Conservation (phyloP, 2,329 filamentous ascomycete genomes). For the Pezicula carpinea region DNA sequence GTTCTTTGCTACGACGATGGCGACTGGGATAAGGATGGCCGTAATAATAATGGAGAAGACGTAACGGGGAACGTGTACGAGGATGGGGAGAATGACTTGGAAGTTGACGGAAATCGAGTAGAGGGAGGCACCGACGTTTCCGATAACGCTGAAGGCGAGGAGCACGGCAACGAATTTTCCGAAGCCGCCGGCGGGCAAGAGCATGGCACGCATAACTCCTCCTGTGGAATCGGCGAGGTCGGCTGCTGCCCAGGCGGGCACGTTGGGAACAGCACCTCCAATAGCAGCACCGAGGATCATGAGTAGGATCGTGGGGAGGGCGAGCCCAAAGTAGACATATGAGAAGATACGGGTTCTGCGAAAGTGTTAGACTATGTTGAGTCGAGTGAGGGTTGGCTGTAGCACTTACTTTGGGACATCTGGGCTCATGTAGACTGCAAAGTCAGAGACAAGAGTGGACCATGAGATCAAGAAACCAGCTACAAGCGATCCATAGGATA, state of each 20-base stretch:
- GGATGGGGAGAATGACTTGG: conserved; percentile 54
- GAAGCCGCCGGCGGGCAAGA: conserved; percentile 52
- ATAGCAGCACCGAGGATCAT: conserved; percentile 64
- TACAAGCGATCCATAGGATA: conserved; percentile 56
- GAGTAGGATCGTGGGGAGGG: conserved; percentile 50
- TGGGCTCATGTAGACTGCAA: conserved; percentile 57
- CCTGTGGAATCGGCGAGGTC: conserved; percentile 51
- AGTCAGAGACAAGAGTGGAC: conserved; percentile 53
- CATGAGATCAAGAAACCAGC: conserved; percentile 61
- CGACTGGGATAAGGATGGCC: conserved; percentile 54
- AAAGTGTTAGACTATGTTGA: conserved; percentile 10
- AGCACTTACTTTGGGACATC: conserved; percentile 41
- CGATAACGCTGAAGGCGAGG: conserved; percentile 51
- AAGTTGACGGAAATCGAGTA: conserved; percentile 62
- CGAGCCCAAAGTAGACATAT: conserved; percentile 53
- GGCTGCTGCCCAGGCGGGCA: conserved; percentile 46
- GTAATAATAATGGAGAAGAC: conserved; percentile 54
- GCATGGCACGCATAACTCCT: conserved; percentile 56
- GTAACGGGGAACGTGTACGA: conserved; percentile 51
- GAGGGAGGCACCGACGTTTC: conserved; percentile 54
- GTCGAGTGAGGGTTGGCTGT: not conserved
- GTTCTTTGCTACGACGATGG: conserved; percentile 46
- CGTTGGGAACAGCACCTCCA: conserved; percentile 50
- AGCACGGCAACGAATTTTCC: conserved; percentile 58
- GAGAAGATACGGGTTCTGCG: conserved; percentile 38